Evolutionary conservation across 768 basidiomycete genomes (phyloP).

Genomic region (Clitopilus hobsonii): DNA sequence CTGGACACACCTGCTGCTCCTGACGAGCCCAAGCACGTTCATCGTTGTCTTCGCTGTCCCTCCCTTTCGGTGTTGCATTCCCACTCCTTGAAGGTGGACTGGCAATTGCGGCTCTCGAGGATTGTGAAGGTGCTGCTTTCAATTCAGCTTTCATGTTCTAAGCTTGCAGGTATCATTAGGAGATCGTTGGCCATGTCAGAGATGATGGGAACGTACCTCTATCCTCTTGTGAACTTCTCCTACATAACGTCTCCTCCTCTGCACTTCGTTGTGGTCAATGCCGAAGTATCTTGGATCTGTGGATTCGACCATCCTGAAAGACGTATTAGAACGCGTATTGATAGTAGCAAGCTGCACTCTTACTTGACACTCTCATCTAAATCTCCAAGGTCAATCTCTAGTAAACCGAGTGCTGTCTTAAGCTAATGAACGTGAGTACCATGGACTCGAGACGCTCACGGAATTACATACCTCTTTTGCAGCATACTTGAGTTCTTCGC

Average conservation of each 20-base stretch:
- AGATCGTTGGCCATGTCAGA: conserved; percentile 14
- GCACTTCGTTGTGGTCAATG: conserved; percentile 73
- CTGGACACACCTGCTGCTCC: conserved; percentile 70
- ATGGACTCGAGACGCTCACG: not conserved
- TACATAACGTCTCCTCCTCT: conserved; percentile 72
- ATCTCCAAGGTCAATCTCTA: conserved; percentile 88
- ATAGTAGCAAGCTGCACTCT: no score
- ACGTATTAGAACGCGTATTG: no score
- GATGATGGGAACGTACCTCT: conserved; percentile 53
- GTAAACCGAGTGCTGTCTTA: conserved; percentile 65
- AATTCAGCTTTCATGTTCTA: conserved; percentile 76
- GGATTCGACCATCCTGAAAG: conserved; percentile 76
- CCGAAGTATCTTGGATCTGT: conserved; percentile 84
- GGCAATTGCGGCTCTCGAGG: conserved; percentile 14
- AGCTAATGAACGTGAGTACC: conserved; percentile 38
- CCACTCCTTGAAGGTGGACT: conserved; percentile 21
- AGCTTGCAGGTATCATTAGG: conserved; percentile 34
- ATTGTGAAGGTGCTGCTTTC: conserved; percentile 18
- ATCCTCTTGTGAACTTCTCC: conserved; percentile 70
- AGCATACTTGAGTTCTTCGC: conserved; percentile 78
- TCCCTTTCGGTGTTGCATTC: conserved; percentile 28
- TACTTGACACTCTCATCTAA: conserved; percentile 93
- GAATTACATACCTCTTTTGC: conserved; percentile 59
- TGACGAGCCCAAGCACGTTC: conserved; percentile 79
- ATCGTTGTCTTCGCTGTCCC: conserved; percentile 45